phyloP scores from a whole-genome alignment of 768 basidiomycete genomes.

The Xanthoconium purpureum region DNA sequence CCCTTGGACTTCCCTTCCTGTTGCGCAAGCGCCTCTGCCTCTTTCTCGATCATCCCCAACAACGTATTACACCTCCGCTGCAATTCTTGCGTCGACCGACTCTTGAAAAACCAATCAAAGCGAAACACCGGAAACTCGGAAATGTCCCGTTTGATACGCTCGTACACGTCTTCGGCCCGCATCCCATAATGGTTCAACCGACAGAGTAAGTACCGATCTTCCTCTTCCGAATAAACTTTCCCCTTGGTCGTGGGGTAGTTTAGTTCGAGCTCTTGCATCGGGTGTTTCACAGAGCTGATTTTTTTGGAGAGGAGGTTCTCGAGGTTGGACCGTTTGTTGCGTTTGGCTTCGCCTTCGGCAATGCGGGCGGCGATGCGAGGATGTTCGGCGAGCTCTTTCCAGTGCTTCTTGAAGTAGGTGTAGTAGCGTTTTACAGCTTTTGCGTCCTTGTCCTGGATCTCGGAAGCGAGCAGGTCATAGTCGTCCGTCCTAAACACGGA shows the following conservation, averaged over 20 bases:
- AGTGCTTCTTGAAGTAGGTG: constrained; percentile 82
- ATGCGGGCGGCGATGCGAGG: constrained; percentile 82
- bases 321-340: constrained; percentile 79
- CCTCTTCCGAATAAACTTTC: constrained; percentile 95
- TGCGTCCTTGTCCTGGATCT: constrained; percentile 80
- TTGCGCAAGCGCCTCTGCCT: constrained; percentile 63
- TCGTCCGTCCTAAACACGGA: constrained; percentile 51
- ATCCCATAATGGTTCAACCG: constrained; percentile 89
- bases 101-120: constrained; percentile 99
- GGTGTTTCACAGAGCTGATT: constrained; percentile 78
- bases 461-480: constrained; percentile 67
- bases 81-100: constrained; percentile 84
- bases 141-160: constrained; percentile 94
- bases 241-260: constrained; percentile 96
- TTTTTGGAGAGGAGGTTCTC: constrained; percentile 78
- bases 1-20: constrained; percentile 66
- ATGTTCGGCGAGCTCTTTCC: constrained; percentile 71
- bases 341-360: constrained; percentile 84
- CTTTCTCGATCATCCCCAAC: constrained; percentile 89
- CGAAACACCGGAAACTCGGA: constrained; percentile 95
- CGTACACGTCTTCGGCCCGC: constrained; percentile 85
- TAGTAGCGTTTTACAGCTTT: constrained; percentile 80
- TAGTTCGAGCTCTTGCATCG: constrained; percentile 96
- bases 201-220: constrained; percentile 92
- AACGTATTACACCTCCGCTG: constrained; percentile 85